A percentile compares a stretch with the other conserved stretches of the same genome.
These are phyloP conservation scores for Venustampulla echinocandica DNA, from an alignment of 495 filamentous ascomycete species.

Conservation along the genomic window DNA sequence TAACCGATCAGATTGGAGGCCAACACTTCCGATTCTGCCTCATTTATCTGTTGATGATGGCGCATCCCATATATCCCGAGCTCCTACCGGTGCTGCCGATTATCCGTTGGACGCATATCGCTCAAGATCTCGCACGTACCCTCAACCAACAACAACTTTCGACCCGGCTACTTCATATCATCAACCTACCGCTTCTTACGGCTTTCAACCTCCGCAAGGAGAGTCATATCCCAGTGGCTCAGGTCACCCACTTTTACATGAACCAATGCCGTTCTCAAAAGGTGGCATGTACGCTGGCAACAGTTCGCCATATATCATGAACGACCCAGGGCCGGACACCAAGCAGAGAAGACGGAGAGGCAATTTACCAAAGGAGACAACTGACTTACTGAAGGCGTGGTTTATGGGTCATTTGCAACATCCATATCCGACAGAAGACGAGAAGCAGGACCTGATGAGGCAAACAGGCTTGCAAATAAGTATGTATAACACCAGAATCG, in stretches of 20 bases:
- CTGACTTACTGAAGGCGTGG: constrained; percentile 74
- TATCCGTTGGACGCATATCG: constrained; percentile 21
- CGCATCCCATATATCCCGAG: constrained; percentile 13
- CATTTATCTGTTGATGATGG: constrained; percentile 22
- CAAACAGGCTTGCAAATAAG: constrained; percentile 72
- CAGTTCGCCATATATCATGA: constrained; percentile 20
- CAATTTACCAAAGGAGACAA: constrained; percentile 80
- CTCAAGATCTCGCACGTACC: constrained; percentile 18
- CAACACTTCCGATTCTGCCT: constrained; percentile 27
- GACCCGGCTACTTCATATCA: constrained; percentile 14
- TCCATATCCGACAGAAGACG: constrained; percentile 84
- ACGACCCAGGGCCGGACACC: constrained; percentile 29
- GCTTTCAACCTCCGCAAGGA: constrained; percentile 29
- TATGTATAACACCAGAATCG: constrained; percentile 40
- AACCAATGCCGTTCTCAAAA: constrained; percentile 29
- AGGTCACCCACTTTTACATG: constrained; percentile 15
- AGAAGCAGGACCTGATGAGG: constrained; percentile 74
- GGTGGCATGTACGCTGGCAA: constrained; percentile 24
- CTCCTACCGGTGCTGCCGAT: constrained; percentile 16
- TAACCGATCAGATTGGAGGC: constrained; percentile 18
- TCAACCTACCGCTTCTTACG: constrained; percentile 8
- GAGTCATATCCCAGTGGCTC: constrained; percentile 31
- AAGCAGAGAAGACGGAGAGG: constrained; percentile 59
- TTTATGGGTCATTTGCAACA: constrained; percentile 67
- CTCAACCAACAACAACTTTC: constrained; percentile 13